Conservation (phyloP, 2,329 filamentous ascomycete genomes). For the Colletotrichum trifolii region DNA sequence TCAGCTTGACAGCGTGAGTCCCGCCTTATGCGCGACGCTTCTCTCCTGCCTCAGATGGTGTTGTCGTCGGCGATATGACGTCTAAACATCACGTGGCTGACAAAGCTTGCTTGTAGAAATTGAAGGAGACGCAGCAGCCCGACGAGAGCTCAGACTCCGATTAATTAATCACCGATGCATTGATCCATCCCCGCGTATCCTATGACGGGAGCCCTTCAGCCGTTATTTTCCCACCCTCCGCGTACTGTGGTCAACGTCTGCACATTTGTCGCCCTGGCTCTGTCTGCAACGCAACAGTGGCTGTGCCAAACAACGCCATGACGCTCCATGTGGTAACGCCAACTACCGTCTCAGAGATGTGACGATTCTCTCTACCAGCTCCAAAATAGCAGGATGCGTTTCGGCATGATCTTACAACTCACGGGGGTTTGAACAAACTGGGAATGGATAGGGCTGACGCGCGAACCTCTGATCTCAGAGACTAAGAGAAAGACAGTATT, state of each 20-base stretch:
- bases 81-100: not conserved
- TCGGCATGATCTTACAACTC: not conserved
- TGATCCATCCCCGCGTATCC: not conserved
- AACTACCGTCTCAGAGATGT: not conserved
- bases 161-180: constrained; percentile 39
- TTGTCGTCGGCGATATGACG: not conserved
- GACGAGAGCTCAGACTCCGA: constrained; percentile 65
- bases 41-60: constrained; percentile 8
- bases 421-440: too few species aligned
- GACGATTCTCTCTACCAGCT: constrained; percentile 2
- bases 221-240: constrained; percentile 1
- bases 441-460: not conserved
- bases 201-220: not conserved
- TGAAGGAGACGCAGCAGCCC: constrained; percentile 63
- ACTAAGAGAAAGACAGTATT: too few species aligned
- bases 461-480: not conserved
- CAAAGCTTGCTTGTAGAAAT: constrained; percentile 48
- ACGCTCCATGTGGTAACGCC: not conserved
- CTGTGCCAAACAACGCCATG: constrained; percentile 9
- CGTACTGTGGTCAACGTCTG: constrained; percentile 1
- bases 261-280: not conserved
- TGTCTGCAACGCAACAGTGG: constrained; percentile 10
- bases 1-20: constrained; percentile 73
- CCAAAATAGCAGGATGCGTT: not conserved
- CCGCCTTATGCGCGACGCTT: constrained; percentile 9